These are phyloP conservation scores for Oenanthe javanica DNA, from an alignment of 140 eudicot species.

Conservation along the genomic window DNA sequence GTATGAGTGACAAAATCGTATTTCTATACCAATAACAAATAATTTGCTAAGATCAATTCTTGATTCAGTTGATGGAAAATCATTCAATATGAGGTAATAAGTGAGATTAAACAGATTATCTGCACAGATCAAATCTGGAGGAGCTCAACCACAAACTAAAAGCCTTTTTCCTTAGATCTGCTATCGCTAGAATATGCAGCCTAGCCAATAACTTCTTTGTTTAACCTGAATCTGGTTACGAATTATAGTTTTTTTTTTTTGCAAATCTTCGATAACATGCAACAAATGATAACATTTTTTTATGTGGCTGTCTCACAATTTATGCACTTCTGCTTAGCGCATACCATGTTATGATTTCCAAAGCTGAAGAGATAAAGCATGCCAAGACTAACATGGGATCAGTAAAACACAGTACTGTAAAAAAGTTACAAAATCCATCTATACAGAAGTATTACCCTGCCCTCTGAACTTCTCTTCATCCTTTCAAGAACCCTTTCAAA, in stretches of 20 bases:
- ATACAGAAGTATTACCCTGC: slow-evolving; percentile 48
- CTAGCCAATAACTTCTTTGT: not conserved
- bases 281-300: too few species aligned
- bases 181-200: not conserved
- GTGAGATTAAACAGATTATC: not conserved
- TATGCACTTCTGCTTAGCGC: not conserved
- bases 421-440: not conserved
- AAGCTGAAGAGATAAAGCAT: not conserved
- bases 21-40: not conserved
- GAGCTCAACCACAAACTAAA: not conserved
- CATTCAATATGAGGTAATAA: not conserved
- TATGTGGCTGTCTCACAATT: not conserved
- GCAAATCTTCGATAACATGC: not conserved
- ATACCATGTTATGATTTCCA: too few species aligned
- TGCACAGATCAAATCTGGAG: not conserved
- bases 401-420: not conserved
- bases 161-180: not conserved
- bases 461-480: slow-evolving; percentile 79
- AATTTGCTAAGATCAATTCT: not conserved
- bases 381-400: not conserved
- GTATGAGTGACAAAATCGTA: not conserved
- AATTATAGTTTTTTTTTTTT: not conserved
- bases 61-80: not conserved
- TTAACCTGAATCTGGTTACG: not conserved
- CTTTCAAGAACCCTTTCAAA: slow-evolving; percentile 79